Conservation (phyloP, 805 yeast genomes). For the Naumovozyma dairenensis region DNA sequence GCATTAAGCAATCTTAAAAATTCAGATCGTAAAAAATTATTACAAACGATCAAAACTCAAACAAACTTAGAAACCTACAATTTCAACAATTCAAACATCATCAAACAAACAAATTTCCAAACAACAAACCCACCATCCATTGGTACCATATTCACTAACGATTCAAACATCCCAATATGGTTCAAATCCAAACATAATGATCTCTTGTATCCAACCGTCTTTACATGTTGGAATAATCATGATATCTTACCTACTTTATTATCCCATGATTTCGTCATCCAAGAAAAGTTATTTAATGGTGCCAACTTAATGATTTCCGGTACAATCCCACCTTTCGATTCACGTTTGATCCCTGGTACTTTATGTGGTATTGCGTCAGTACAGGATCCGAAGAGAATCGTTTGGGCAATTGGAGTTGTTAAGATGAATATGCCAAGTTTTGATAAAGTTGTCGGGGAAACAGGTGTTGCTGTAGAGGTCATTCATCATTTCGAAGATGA, state of each 20-base stretch:
- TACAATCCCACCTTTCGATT: slow-evolving; percentile 47
- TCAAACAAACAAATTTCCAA: slow-evolving; percentile 60
- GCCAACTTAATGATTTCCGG: slow-evolving; percentile 80
- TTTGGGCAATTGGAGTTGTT: slow-evolving; percentile 62
- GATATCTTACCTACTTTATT: slow-evolving; percentile 52
- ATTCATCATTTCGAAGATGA: slow-evolving; percentile 63
- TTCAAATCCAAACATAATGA: slow-evolving; percentile 48
- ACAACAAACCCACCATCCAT: slow-evolving; percentile 34
- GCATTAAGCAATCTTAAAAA: slow-evolving; percentile 71
- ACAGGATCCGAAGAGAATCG: slow-evolving; percentile 48
- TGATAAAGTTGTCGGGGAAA: slow-evolving; percentile 44
- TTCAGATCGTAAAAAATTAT: slow-evolving; percentile 52
- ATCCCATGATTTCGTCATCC: slow-evolving; percentile 69
- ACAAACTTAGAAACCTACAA: slow-evolving; percentile 12
- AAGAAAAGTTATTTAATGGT: slow-evolving; percentile 51
- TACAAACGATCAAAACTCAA: slow-evolving; percentile 33
- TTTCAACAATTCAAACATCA: slow-evolving; percentile 23
- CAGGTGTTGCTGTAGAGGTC: slow-evolving; percentile 72
- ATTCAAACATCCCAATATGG: slow-evolving; percentile 61
- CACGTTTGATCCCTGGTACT: slow-evolving; percentile 37
- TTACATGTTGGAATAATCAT: slow-evolving; percentile 62
- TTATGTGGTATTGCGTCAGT: slow-evolving; percentile 65
- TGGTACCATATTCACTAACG: slow-evolving; percentile 60
- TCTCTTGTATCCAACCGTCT: slow-evolving; percentile 57
- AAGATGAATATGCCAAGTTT: slow-evolving; percentile 36